These are phyloP conservation scores for Lantana camara DNA, from an alignment of 257 asterid species.

Conservation along the genomic window DNA sequence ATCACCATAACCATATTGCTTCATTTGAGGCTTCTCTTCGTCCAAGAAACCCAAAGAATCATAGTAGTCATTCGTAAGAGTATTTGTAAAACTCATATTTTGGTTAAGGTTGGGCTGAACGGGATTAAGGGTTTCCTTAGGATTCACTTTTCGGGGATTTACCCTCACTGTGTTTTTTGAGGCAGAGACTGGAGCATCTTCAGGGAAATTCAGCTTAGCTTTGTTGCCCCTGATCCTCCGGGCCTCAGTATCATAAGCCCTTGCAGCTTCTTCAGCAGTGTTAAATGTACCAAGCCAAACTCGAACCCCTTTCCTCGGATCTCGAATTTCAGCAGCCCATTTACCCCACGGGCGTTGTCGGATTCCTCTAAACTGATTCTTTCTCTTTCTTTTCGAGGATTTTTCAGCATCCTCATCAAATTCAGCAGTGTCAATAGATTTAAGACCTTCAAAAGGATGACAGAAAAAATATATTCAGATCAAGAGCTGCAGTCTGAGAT, in stretches of 20 bases:
- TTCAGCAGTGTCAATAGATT: conserved; percentile 38
- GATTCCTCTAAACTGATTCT: conserved; percentile 87
- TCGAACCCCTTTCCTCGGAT: conserved; percentile 88
- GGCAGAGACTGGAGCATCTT: conserved; percentile 48
- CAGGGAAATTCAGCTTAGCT: conserved; percentile 89
- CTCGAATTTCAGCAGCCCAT: conserved; percentile 99
- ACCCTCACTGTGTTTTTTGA: conserved; percentile 37
- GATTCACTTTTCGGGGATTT: conserved; percentile 33
- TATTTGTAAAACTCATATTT: conserved; percentile 20
- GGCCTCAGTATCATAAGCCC: conserved; percentile 89
- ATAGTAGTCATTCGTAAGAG: conserved; percentile 27
- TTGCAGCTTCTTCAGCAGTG: conserved; percentile 98
- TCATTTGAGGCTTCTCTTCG: conserved; percentile 63
- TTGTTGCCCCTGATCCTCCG: conserved; percentile 84
- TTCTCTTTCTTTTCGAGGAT: conserved; percentile 81
- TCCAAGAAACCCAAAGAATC: conserved; percentile 29
- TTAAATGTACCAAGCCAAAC: conserved; percentile 97
- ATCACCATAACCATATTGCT: conserved; percentile 35
- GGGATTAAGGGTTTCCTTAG: conserved; percentile 30
- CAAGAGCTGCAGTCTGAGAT: background rate
- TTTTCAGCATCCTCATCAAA: conserved; percentile 54
- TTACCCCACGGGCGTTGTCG: conserved; percentile 98
- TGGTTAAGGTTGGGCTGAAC: conserved; percentile 28
- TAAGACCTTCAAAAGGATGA: conserved; percentile 36
- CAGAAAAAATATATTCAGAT: background rate